Percentiles rank a stretch among this genome's conserved stretches.
These are phyloP conservation scores for Remersonia thermophila DNA, from an alignment of 2,329 filamentous ascomycete species.

Conservation along the genomic window DNA sequence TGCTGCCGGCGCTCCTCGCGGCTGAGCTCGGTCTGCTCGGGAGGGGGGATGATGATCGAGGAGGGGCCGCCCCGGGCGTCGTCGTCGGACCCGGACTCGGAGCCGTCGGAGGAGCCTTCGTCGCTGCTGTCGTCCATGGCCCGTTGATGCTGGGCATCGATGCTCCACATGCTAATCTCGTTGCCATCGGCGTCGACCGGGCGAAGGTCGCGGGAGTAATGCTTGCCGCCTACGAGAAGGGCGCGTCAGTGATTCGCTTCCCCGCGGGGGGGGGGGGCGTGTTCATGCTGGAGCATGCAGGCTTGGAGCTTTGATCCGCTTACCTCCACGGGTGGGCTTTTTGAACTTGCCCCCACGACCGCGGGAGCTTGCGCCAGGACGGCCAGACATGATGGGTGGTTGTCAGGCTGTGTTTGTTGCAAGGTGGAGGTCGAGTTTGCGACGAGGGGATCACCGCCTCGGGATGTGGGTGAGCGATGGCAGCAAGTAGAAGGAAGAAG, in stretches of 20 bases:
- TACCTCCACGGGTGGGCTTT: constrained; percentile 87
- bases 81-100: constrained; percentile 39
- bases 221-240: constrained; percentile 62
- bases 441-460: not conserved
- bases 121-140: constrained; percentile 23
- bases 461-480: not conserved
- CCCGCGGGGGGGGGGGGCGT: no score
- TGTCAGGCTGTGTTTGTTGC: constrained; percentile 24
- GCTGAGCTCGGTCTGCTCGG: constrained; percentile 40
- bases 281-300: not conserved
- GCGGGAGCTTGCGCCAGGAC: constrained; percentile 42
- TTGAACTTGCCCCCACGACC: constrained; percentile 88
- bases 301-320: constrained; percentile 17
- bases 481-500: no score
- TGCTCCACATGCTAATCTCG: constrained; percentile 76
- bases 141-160: constrained; percentile 33
- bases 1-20: constrained; percentile 81
- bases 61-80: constrained; percentile 32
- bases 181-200: constrained; percentile 84
- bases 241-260: constrained; percentile 1
- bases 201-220: constrained; percentile 84
- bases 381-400: no score
- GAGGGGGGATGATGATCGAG: constrained; percentile 11
- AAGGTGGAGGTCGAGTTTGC: constrained; percentile 1
- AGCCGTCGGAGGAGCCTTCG: constrained; percentile 39